phyloP scores from a whole-genome alignment of 148 eudicot species.

The Gaultheria prostrata region DNA sequence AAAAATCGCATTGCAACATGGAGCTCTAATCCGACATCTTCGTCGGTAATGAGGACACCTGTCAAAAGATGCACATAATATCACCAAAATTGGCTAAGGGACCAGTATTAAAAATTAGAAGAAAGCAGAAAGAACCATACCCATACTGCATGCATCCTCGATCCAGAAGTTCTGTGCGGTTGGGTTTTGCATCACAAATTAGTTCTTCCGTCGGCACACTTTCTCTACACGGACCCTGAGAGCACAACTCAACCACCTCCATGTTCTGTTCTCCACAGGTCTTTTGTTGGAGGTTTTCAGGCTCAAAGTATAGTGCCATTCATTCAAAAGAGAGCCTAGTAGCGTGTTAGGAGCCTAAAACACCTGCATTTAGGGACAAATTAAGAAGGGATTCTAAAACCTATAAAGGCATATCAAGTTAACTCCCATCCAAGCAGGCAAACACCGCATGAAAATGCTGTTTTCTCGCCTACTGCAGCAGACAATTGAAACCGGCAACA shows the following conservation, averaged over 20 bases:
- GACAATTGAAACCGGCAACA: conserved; percentile 64
- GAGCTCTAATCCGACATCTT: conserved; percentile 79
- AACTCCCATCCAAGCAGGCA: conserved; percentile 47
- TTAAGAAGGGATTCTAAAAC: conserved; percentile 46
- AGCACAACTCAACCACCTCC: conserved; percentile 7
- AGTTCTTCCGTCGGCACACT: conserved; percentile 19
- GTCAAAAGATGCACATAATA: conserved; percentile 21
- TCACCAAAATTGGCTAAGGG: not conserved
- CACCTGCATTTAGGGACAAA: conserved; percentile 63
- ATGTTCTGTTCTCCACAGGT: conserved; percentile 17
- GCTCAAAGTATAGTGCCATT: conserved; percentile 23
- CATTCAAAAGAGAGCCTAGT: conserved; percentile 25
- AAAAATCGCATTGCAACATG: conserved; percentile 85
- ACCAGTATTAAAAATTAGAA: not conserved
- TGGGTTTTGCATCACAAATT: conserved; percentile 7
- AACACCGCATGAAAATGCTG: conserved; percentile 41
- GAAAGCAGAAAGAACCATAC: conserved; percentile 35
- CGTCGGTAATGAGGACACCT: conserved; percentile 79
- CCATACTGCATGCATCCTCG: conserved; percentile 68
- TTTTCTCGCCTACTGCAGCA: conserved; percentile 54
- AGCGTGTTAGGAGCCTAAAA: conserved; percentile 40
- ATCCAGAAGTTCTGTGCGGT: conserved; percentile 32
- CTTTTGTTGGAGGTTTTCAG: conserved; percentile 14
- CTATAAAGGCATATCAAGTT: conserved; percentile 39
- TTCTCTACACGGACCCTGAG: conserved; percentile 15